phyloP scores from a whole-genome alignment of 352 stramenopile genomes.

The Phytopythium montanum region DNA sequence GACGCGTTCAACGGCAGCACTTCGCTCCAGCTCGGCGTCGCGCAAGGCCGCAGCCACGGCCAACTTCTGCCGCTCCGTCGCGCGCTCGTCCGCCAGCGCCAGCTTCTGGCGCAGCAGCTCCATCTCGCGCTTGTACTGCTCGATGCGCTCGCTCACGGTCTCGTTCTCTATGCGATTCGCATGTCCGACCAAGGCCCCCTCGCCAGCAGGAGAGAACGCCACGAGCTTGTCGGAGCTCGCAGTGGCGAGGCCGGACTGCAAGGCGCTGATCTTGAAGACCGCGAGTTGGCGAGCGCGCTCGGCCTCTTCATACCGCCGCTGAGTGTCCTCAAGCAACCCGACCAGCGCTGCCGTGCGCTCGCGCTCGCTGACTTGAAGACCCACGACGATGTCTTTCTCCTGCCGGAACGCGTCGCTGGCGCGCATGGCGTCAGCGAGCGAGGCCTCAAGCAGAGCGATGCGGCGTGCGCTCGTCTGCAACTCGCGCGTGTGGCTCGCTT shows the following conservation, averaged over 20 bases:
- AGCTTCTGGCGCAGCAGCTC: conserved; percentile 58
- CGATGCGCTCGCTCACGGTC: conserved; percentile 31
- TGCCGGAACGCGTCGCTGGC: conserved; percentile 21
- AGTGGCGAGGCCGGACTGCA: conserved; percentile 36
- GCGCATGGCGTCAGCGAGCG: conserved; percentile 24
- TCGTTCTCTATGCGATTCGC: not conserved
- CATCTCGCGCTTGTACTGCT: conserved; percentile 65
- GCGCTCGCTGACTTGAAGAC: conserved; percentile 27
- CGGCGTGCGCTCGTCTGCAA: conserved; percentile 20
- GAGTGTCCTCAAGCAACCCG: conserved; percentile 31
- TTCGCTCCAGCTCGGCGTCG: conserved; percentile 42
- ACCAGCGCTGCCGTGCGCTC: conserved; percentile 30
- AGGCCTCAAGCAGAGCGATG: conserved; percentile 37
- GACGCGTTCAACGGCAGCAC: conserved; percentile 42
- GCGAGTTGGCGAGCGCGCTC: conserved; percentile 52
- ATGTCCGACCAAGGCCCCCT: not conserved
- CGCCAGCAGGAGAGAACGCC: not conserved
- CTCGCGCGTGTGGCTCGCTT: conserved; percentile 32
- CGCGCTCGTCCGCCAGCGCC: conserved; percentile 44
- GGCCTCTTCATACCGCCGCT: conserved; percentile 47
- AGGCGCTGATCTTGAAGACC: conserved; percentile 61
- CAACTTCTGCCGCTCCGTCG: conserved; percentile 45
- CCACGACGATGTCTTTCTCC: conserved; percentile 30
- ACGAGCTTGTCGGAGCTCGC: conserved; percentile 21
- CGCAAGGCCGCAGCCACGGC: conserved; percentile 47